Base-by-base conservation (phyloP, 345 rosid genomes). In the Aegle marmelos region DNA sequence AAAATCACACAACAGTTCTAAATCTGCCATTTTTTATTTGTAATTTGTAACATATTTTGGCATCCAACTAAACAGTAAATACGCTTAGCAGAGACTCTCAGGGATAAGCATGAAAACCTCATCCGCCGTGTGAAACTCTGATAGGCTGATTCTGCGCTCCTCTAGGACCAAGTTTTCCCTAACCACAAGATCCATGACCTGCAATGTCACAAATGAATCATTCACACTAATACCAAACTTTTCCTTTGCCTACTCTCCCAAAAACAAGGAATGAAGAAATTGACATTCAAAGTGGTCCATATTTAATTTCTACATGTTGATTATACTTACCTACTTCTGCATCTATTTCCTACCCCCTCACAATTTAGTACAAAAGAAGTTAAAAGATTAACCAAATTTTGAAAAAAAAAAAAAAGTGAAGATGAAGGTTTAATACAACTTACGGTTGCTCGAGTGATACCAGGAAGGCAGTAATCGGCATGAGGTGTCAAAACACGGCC, bases 381-480 rank as follows among this genome's bases (percentile, higher is more conserved):
- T 67, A 13, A 50, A 22, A 61, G 50, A 24, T 72, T 33, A 65
- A 22, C 4, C 21, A 57, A n/a, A 34, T 1, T 58, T n/a, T n/a
- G n/a, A n/a, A 9, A 13, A 74, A 60, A 58, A 70, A 8, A 30
- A 66, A 79, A 45, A 11, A 13, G 17, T 45, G 50, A 45, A 11
- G 50, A 13, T 13, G 50, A 45, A 45, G 48, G 61, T 69, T 50
- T 60, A 70, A 19, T 34, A 70, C 17, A 79, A 79, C 95, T 87
- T 84, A 95, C 98, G 45, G 97, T 89, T 62, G 94, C 91, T 88
- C 94, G 83, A 53, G 97, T 94, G 80, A 93, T 91, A 48, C 98
- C 97, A 39, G 98, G 95, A 74, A 93, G 98, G 84, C 98, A 94
- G 82, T 89, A 93, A 87, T 94, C 98, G 56, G 97, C 95, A 60